Evolutionary conservation across 768 basidiomycete genomes (phyloP), one percentile per base, ranked within the genome.

Genomic region (Rhodotorula kratochvilovae): DNA sequence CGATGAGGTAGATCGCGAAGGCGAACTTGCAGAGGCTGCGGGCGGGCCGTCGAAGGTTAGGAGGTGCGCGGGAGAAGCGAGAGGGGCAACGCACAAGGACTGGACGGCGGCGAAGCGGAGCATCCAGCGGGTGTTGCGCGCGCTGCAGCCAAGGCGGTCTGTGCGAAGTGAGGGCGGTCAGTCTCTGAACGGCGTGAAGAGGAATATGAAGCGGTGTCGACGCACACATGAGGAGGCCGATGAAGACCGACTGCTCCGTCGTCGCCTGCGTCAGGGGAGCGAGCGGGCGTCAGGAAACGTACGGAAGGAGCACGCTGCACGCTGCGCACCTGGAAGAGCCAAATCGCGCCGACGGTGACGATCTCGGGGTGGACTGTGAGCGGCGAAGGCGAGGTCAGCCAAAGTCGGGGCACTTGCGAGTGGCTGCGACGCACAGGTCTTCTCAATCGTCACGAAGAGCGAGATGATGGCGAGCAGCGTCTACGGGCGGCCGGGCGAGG

Each of bases 391-490:
- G 19, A 23, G 19, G 55, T 56, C 33, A 56, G 55, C 25, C 2
- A 21, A 17, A 17, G 54, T 4, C 6, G 19, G 19, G 35, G 16
- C 19, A 54, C 19, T 1, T 33, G 25, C 13, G 3, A 2, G 10
- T 19, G 21, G 53, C 29, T 10, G 31, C n/a, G 35, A 56, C 55
- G 31, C 33, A 56, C 55, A 62, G 48, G 46, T 62, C n/a, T 51
- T 6, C 48, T 62, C 61, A 23, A 62, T 46, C 10, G 61, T 11
- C 25, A 51, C 21, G 25, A 33, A 62, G 33, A 62, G 61, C 19
- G 61, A 62, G 6, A 35, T 35, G 61, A 62, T 62, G 27, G 61
- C 61, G 19, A 62, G 61, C 33, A 62, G 35, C 11, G 61, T 62
- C 61, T 62, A 29, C 45, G 2, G 6, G 25, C 10, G 29, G 2